Evolutionary conservation across 768 basidiomycete genomes (phyloP).

Genomic region (Mycena metata): DNA sequence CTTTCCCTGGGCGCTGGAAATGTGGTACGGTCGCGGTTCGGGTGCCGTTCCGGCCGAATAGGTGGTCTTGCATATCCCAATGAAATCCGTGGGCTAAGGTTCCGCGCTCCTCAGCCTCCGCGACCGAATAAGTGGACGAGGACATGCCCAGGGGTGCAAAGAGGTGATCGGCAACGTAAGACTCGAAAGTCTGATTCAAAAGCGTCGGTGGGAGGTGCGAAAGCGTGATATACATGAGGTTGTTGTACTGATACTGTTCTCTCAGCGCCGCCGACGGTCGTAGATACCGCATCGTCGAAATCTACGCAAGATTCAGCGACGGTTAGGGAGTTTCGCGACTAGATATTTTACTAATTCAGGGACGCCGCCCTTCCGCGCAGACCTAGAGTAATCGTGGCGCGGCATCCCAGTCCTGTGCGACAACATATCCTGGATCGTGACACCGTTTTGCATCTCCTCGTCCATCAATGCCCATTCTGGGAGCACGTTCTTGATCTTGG

Average conservation of each 20-base stretch:
- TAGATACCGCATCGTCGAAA: conserved; percentile 21
- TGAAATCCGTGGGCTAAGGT: too few relatives aligned
- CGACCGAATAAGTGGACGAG: conserved; percentile 29
- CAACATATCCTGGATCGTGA: conserved; percentile 57
- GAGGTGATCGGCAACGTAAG: conserved; percentile 42
- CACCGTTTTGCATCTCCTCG: conserved; percentile 48
- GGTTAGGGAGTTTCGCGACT: too few relatives aligned
- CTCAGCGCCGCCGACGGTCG: conserved; percentile 23
- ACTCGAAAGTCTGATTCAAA: conserved; percentile 25
- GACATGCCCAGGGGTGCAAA: conserved; percentile 15
- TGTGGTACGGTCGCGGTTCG: conserved; percentile 53
- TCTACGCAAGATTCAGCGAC: background rate
- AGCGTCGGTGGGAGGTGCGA: conserved; percentile 49
- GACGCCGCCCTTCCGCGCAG: conserved; percentile 47
- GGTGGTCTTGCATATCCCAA: conserved; percentile 49
- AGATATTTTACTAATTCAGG: conserved; percentile 56
- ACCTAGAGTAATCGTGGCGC: conserved; percentile 56
- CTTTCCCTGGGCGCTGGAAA: conserved; percentile 56
- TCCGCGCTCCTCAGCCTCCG: conserved; percentile 24
- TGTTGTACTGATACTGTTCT: conserved; percentile 38
- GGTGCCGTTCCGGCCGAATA: conserved; percentile 50
- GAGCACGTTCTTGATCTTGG: conserved; percentile 52
- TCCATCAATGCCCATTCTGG: conserved; percentile 58
- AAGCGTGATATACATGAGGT: conserved; percentile 38
- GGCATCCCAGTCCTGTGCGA: conserved; percentile 61